Evolutionary conservation across 163 green algal species (phyloP).

Genomic region (Coccomyxa subellipsoidea): DNA sequence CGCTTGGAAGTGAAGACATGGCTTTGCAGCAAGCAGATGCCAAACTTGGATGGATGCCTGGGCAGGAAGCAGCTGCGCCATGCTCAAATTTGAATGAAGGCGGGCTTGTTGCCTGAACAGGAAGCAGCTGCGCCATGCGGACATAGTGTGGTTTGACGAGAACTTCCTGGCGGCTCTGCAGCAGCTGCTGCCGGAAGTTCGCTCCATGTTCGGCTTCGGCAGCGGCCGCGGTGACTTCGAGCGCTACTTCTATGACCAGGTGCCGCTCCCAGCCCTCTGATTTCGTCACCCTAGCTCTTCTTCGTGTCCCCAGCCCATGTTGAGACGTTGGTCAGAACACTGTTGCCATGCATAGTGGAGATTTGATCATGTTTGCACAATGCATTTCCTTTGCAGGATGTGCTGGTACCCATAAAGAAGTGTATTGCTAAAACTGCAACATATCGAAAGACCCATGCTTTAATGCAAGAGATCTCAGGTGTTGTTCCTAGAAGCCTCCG

Average conservation of each 20-base stretch:
- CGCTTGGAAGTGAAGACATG: neutral
- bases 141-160: conserved; percentile 4
- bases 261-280: neutral
- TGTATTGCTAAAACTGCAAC: neutral
- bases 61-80: neutral
- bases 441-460: neutral
- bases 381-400: neutral
- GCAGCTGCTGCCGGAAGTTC: neutral
- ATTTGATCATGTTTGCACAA: neutral
- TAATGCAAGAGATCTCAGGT: no score
- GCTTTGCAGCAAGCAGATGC: no score
- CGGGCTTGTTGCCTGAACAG: neutral
- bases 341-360: no score
- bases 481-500: no score
- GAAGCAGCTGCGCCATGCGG: conserved; percentile 1
- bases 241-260: conserved; percentile 1
- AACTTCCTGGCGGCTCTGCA: conserved; percentile 4
- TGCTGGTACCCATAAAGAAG: neutral
- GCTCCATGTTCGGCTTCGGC: conserved; percentile 2
- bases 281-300: neutral
- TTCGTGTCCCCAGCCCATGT: neutral
- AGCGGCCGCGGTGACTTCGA: conserved; percentile 5
- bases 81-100: neutral
- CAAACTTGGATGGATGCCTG: no score
- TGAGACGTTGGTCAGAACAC: neutral